These are phyloP conservation scores for Adenanthera pavonina DNA, from an alignment of 306 rosid species.

Conservation along the genomic window DNA sequence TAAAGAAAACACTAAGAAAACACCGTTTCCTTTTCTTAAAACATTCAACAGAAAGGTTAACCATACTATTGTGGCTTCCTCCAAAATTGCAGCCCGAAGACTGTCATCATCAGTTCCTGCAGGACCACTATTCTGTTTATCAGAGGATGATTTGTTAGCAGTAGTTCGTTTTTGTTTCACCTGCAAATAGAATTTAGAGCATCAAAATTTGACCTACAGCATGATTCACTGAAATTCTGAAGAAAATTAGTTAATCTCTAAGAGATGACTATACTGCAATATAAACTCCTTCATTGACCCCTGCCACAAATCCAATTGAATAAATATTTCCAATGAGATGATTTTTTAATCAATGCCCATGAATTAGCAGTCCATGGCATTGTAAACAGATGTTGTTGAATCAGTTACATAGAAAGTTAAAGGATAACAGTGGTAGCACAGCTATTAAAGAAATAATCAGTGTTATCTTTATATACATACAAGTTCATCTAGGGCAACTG, in stretches of 20 bases:
- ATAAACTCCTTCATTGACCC: constrained; percentile 15
- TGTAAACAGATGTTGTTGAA: constrained; percentile 28
- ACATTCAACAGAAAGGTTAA: constrained; percentile 26
- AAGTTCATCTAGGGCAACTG: constrained; percentile 81
- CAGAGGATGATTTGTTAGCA: constrained; percentile 54
- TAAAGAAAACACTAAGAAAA: constrained; percentile 44
- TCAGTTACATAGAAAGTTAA: constrained; percentile 28
- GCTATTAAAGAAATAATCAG: constrained; percentile 29
- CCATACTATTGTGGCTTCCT: constrained; percentile 89
- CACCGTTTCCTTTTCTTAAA: constrained; percentile 15
- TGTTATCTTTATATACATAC: constrained; percentile 56
- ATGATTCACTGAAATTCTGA: background rate
- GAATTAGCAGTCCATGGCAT: constrained; percentile 15
- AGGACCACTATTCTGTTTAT: constrained; percentile 66
- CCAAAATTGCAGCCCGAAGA: constrained; percentile 74
- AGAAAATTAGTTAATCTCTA: constrained; percentile 10
- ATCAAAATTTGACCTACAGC: constrained; percentile 17
- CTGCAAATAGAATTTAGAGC: constrained; percentile 52
- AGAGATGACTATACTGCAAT: constrained; percentile 22
- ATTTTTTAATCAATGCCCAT: background rate
- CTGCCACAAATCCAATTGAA: constrained; percentile 26
- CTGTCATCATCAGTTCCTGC: constrained; percentile 70
- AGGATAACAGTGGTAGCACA: constrained; percentile 17
- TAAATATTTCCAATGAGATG: constrained; percentile 6
- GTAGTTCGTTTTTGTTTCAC: constrained; percentile 59